A percentile compares a stretch with the other conserved stretches of the same genome.
Conservation (phyloP, 768 basidiomycete genomes). For the Hypholoma fasciculare region DNA sequence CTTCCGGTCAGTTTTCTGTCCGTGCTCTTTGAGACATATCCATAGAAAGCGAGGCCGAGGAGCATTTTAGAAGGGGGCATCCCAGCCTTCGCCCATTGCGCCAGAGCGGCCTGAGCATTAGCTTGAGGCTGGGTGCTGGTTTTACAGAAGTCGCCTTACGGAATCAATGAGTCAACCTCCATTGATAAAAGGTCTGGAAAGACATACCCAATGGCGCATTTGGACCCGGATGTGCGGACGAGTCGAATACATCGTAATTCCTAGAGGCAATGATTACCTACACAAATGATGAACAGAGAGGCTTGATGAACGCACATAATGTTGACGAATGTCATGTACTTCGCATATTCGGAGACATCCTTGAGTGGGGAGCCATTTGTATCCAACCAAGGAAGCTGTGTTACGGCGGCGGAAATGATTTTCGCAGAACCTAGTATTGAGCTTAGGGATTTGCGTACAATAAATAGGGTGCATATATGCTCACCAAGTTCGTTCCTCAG, state of each 20-base stretch:
- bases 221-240: conserved; percentile 64
- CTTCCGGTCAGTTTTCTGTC: conserved; percentile 31
- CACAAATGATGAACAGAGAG: background rate
- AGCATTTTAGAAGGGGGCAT: conserved; percentile 69
- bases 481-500: conserved; percentile 56
- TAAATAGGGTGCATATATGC: background rate
- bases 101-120: conserved; percentile 61
- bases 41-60: conserved; percentile 70
- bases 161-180: background rate
- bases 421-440: conserved; percentile 42
- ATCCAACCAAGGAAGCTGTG: conserved; percentile 67
- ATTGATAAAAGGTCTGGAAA: background rate
- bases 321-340: conserved; percentile 63
- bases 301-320: conserved; percentile 48
- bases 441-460: background rate
- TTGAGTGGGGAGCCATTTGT: conserved; percentile 57
- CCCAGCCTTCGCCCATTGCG: conserved; percentile 65
- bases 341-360: conserved; percentile 67
- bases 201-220: conserved; percentile 65
- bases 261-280: conserved; percentile 35
- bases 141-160: conserved; percentile 53
- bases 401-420: conserved; percentile 71
- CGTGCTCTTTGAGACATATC: conserved; percentile 56
- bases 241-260: conserved; percentile 75
- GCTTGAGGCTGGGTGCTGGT: conserved; percentile 61